phyloP scores from a whole-genome alignment of 306 rosid genomes.

The Prinsepia uniflora region DNA sequence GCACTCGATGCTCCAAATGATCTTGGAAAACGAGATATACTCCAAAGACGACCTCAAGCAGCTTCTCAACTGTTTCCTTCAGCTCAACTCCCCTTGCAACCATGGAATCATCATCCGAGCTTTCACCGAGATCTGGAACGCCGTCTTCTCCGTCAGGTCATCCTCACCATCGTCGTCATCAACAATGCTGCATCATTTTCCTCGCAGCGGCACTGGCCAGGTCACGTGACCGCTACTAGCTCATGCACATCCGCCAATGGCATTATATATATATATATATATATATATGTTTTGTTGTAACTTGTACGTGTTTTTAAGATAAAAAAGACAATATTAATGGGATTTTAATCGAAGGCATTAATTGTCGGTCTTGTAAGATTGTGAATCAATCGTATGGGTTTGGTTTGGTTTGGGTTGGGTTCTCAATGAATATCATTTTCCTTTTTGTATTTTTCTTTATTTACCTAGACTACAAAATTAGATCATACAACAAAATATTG shows the following conservation, averaged over 20 bases:
- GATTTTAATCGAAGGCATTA: not conserved
- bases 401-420: too few species aligned
- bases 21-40: slow-evolving; percentile 82
- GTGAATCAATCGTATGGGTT: not conserved
- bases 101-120: slow-evolving; percentile 76
- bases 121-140: slow-evolving; percentile 91
- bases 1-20: slow-evolving; percentile 92
- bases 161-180: not conserved
- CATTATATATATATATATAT: too few species aligned
- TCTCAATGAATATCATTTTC: not conserved
- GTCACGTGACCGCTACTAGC: slow-evolving; percentile 46
- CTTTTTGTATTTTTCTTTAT: not conserved
- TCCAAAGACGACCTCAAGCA: slow-evolving; percentile 66
- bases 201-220: slow-evolving; percentile 5
- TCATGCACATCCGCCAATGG: slow-evolving; percentile 19
- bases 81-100: slow-evolving; percentile 66
- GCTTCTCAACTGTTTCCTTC: slow-evolving; percentile 77
- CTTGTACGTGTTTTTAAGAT: not conserved
- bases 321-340: not conserved
- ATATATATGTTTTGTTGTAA: not conserved
- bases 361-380: not conserved
- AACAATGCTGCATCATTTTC: slow-evolving; percentile 16
- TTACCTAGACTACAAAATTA: not conserved
- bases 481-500: not conserved
- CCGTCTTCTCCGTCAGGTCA: slow-evolving; percentile 54